phyloP scores from a whole-genome alignment of 2,329 filamentous ascomycete species.

The Ceratocystis diversiconidia region DNA sequence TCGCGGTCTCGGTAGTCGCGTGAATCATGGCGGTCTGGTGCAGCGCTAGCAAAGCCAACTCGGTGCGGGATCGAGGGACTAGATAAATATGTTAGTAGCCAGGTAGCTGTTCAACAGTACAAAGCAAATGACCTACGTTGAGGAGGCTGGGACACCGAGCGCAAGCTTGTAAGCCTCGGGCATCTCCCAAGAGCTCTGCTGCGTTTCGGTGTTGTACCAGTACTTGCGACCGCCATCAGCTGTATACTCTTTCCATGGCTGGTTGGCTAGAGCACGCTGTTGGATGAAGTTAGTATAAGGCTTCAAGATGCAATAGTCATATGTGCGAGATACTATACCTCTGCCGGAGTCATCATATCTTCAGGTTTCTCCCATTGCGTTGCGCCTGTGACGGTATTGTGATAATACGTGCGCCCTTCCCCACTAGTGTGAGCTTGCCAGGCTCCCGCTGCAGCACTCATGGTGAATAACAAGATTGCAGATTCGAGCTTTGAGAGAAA shows the following conservation, averaged over 20 bases:
- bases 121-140: slow-evolving; percentile 1
- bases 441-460: slow-evolving; percentile 21
- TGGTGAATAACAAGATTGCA: background rate
- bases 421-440: slow-evolving; percentile 74
- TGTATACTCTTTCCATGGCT: slow-evolving; percentile 88
- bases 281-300: slow-evolving; percentile 1
- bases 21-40: slow-evolving; percentile 22
- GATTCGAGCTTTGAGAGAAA: background rate
- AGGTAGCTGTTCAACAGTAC: background rate
- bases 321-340: slow-evolving; percentile 40
- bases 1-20: slow-evolving; percentile 23
- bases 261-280: slow-evolving; percentile 64
- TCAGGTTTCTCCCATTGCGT: slow-evolving; percentile 93
- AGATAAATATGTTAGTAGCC: background rate
- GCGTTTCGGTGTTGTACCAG: slow-evolving; percentile 87
- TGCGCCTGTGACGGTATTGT: slow-evolving; percentile 69
- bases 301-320: background rate
- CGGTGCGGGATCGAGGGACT: slow-evolving; percentile 30
- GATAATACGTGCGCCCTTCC: slow-evolving; percentile 82
- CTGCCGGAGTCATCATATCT: slow-evolving; percentile 69
- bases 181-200: slow-evolving; percentile 90
- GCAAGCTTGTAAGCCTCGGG: slow-evolving; percentile 69
- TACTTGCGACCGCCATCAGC: slow-evolving; percentile 79
- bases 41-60: slow-evolving; percentile 27
- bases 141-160: slow-evolving; percentile 37